Evolutionary conservation across 2,329 filamentous ascomycete species (phyloP), one percentile per base, ranked within the genome.

Genomic region (Colletotrichum noveboracense): DNA sequence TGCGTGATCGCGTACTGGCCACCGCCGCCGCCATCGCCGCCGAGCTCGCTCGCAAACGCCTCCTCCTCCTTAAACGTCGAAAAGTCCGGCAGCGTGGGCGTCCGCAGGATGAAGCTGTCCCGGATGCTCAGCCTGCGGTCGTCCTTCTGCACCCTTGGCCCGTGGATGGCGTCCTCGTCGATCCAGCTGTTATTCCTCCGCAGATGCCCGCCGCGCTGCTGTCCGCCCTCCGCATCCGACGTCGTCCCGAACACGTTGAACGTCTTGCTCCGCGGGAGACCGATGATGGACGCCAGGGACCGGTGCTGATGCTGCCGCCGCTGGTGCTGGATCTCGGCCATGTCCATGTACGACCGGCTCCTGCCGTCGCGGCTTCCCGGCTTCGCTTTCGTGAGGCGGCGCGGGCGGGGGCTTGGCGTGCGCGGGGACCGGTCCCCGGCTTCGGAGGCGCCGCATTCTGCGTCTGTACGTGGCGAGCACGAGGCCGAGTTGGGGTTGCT

Each of bases 141-240:
- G 79, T 79, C 71, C 74, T 81, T 84, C 48, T 79, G 83, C 65
- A 88, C 79, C 77, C 82, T 84, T 12, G 88, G 88, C 6, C 88
- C 88, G 74, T 89, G 88, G n/a, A 88, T 81, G 70, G 84, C 85
- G 66, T 90, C 88, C 77, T 89, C 89, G 72, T 89, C 88, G 32
- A 89, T 87, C 88, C 88, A 90, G 21, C 84, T 86, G 48, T 73
- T 74, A 16, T 76, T 77, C 61, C 65, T 61, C 48, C 74, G 30
- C 7, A 65, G 14, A 7, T 69, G 9, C 0, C 74, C 74, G 1
- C 70, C 70, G 4, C 65, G 43, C 34, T 76, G 74, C 43, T 74
- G 64, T 2, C 56, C 64, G 0, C 13, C 34, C 4, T 21, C 74
- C 1, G 26, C 48, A 21, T 69, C 71, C 21, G 61, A 38, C 3